Evolutionary conservation across 306 rosid genomes (phyloP), one percentile per base, ranked within the genome.

Genomic region (Pyrus betulifolia): DNA sequence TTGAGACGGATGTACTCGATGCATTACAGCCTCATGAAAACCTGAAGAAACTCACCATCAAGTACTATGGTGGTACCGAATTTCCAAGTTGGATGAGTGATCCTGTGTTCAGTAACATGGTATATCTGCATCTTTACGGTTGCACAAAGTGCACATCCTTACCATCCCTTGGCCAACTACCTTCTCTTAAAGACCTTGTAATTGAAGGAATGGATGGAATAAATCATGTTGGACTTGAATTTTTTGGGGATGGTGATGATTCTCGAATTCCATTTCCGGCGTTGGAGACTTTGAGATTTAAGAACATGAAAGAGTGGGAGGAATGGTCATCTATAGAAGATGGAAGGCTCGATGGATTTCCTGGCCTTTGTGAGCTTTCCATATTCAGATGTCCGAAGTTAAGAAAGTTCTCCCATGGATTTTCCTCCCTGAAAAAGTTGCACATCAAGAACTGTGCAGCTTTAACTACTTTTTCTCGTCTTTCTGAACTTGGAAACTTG

Each of bases 91-190:
- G 84, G 84, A 67, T 81, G 73, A 73, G 45, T 1, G 28, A 71
- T 71, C 63, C 63, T 54, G 1, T 21, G 28, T 71, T 71, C 11
- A 52, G 49, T 51, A 55, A 55, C 64, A 21, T 54, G 75, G 46
- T 31, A 38, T 21, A 52, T 14, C 40, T 71, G 45, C 75, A 30
- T 71, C 75, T 71, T 46, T 4, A 54, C 3, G 49, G 75, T 71
- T 71, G 75, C 49, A 4, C 8, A 5, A 71, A 54, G 13, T 71
- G 75, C 63, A 54, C 64, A 30, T 71, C 49, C 1, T 70, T 76
- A 49, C 84, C 80, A 30, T 75, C 80, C 27, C 74, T 81, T 10
- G 74, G 80, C 45, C 74, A 81, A 60, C 70, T 83, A 25, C 78
- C 81, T 21, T 75, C 75, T 58, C 68, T 83, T 60, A 75, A 78